Base-by-base conservation (phyloP, 495 filamentous ascomycete genomes). In the Penicillium lividum region DNA sequence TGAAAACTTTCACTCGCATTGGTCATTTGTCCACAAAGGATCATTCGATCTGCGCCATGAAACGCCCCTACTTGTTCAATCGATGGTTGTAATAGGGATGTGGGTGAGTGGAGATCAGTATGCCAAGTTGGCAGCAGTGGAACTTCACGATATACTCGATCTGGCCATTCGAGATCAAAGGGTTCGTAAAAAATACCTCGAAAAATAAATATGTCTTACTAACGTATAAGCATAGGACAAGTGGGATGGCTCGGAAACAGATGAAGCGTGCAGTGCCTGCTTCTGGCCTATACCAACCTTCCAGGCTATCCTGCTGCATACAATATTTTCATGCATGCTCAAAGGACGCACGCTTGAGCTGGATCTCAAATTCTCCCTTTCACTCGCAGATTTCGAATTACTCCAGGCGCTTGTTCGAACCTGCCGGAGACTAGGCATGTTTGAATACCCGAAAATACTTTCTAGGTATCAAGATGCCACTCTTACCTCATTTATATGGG, bases 271-370 rank as follows among this genome's bases (percentile, higher is more conserved):
- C 16, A 61, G 43, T 47, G 18, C 56, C 36, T 68, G 54, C 27
- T 38, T 13, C 27, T 74, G 69, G 69, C 72, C 70, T 27, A 60
- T 73, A 8, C n/a, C 72, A 2, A 67, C 63, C 11, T 74, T 71
- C 42, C 70, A 74, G 52, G 66, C 64, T n/a, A 68, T 73, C 28
- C 42, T 74, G 30, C 44, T 74, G 7, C 70, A 73, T 30, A 53
- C 69, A 6, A 69, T 73, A 10, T 67, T 68, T 44, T 53, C 64
- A 31, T 8, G 65, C 7, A 25, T 69, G 0, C 25, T 47, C 7
- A 54, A 56, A 43, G n/a, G 43, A 25, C 18, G 25, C n/a, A 3
- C 28, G 15, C 5, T 68, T 1, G 33, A 54, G 3, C 45, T 69
- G 22, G 62, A 68, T 16, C 48, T 73, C 7, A 65, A 59, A 18